Evolutionary conservation across 805 yeast species (phyloP), one percentile per base, ranked within the genome.

Genomic region (Starmerella apicola): DNA sequence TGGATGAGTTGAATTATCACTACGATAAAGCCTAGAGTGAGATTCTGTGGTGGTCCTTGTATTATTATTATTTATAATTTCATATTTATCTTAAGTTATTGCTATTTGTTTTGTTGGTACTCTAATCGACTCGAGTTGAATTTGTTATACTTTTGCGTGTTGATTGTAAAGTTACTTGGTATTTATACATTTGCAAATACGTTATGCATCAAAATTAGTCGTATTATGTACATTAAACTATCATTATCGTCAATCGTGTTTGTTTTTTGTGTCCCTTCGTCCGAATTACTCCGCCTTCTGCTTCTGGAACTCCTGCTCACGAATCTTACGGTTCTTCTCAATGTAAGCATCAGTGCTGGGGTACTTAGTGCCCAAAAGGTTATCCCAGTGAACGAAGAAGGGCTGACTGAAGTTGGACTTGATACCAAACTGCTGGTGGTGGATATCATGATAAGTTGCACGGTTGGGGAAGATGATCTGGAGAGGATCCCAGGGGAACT

Each of bases 351-450:
- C 78, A 37, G 76, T 63, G 19, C 72, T 72, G 57, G 73, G 66
- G 62, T 78, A 86, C 54, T 78, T 76, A 1, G 97, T 84, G 40
- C 75, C 72, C 41, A 72, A 69, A 36, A 77, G 47, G 37, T 63
- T 63, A 61, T 91, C 98, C 98, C 98, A 91, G 56, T 84, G 76
- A 1, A 84, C 79, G 63, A 91, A 91, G 65, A 88, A 91, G 3
- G 98, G 98, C 67, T 91, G 98, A 12, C 93, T 78, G 56, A 78
- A 91, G 64, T 91, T 91, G 42, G 79, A 76, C 66, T 84, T 84
- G 63, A 91, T 76, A 28, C 98, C 98, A 68, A 88, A 91, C 53
- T 74, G 76, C 67, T 91, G 98, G 62, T 91, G 98, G 59, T 91
- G 98, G 51, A 91, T 86, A 62, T 91, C 98, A 56, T 91, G 98